Conservation (phyloP, 352 stramenopile species). For the Globisporangium canariense region DNA sequence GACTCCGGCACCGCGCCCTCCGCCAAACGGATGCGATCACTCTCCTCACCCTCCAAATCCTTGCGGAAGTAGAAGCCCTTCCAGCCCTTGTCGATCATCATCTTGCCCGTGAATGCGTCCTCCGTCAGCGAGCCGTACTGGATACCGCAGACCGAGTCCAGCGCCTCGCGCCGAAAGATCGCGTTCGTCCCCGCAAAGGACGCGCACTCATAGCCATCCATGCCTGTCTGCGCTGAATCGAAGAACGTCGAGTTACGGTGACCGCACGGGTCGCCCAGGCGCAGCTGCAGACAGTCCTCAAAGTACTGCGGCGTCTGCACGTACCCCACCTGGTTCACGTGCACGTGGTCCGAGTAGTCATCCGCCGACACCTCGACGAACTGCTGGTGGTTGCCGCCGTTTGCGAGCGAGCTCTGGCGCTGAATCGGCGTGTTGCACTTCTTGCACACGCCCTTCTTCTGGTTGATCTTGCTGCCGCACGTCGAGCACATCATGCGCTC, state of each 20-base stretch:
- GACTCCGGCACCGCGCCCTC: conserved; percentile 68
- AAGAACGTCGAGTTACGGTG: conserved; percentile 77
- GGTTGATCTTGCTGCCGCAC: conserved; percentile 65
- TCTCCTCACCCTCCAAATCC: conserved; percentile 65
- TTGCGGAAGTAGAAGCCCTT: conserved; percentile 78
- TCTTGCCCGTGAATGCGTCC: conserved; percentile 73
- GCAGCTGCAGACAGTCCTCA: conserved; percentile 62
- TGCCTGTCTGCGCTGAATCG: conserved; percentile 65
- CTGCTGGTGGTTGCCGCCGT: conserved; percentile 23
- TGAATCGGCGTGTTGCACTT: conserved; percentile 36
- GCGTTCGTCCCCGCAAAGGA: conserved; percentile 75
- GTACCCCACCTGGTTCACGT: conserved; percentile 68
- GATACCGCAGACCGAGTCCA: conserved; percentile 74
- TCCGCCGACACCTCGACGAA: conserved; percentile 50
- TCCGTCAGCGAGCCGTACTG: conserved; percentile 74
- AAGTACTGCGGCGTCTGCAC: conserved; percentile 78
- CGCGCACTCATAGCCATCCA: conserved; percentile 70
- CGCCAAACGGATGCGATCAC: conserved; percentile 62
- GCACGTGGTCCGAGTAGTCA: conserved; percentile 71
- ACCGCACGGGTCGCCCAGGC: conserved; percentile 53
- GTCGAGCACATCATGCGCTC: conserved; percentile 60
- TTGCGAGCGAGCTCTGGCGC: conserved; percentile 6
- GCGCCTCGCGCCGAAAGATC: conserved; percentile 68
- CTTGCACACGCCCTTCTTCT: conserved; percentile 59
- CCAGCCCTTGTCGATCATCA: conserved; percentile 82